A percentile compares a stretch with the other conserved stretches of the same genome.
Evolutionary conservation across 805 yeast genomes (phyloP).

Genomic region (Suhomyces sp.): DNA sequence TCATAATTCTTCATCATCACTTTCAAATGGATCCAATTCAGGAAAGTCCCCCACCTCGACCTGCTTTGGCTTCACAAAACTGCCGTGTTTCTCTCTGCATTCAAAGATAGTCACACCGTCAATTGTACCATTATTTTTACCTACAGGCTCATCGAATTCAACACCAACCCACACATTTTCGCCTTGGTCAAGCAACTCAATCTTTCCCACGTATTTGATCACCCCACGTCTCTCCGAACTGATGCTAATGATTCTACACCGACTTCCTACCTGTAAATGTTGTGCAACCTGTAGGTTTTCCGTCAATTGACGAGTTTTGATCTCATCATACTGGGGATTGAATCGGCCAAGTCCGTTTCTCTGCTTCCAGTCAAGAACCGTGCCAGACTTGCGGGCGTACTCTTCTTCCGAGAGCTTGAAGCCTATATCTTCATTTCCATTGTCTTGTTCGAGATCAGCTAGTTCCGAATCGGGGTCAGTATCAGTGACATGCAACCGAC

Average conservation of each 20-base stretch:
- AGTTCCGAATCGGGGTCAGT: conserved; percentile 52
- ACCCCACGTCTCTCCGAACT: conserved; percentile 63
- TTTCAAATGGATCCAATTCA: conserved; percentile 43
- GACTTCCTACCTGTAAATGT: conserved; percentile 44
- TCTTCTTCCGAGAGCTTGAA: conserved; percentile 56
- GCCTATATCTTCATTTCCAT: conserved; percentile 25
- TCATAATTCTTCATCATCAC: conserved; percentile 35
- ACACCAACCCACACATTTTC: conserved; percentile 75
- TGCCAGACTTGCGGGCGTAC: conserved; percentile 57
- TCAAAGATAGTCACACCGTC: conserved; percentile 60
- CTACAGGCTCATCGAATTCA: conserved; percentile 80
- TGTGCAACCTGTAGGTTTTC: conserved; percentile 27
- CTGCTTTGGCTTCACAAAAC: conserved; percentile 68
- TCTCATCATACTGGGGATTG: conserved; percentile 48
- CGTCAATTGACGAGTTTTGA: conserved; percentile 26
- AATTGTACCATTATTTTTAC: conserved; percentile 80
- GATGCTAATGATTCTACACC: conserved; percentile 52
- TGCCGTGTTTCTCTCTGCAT: conserved; percentile 63
- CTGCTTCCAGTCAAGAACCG: conserved; percentile 79
- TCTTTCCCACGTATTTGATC: conserved; percentile 67
- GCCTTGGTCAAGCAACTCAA: conserved; percentile 55
- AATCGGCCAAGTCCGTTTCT: conserved; percentile 69
- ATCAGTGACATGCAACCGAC: conserved; percentile 60
- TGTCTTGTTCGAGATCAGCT: conserved; percentile 27
- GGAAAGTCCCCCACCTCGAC: conserved; percentile 73